phyloP scores from a whole-genome alignment of 192 early-diverging fungal genomes.

The Entomortierella parvispora region DNA sequence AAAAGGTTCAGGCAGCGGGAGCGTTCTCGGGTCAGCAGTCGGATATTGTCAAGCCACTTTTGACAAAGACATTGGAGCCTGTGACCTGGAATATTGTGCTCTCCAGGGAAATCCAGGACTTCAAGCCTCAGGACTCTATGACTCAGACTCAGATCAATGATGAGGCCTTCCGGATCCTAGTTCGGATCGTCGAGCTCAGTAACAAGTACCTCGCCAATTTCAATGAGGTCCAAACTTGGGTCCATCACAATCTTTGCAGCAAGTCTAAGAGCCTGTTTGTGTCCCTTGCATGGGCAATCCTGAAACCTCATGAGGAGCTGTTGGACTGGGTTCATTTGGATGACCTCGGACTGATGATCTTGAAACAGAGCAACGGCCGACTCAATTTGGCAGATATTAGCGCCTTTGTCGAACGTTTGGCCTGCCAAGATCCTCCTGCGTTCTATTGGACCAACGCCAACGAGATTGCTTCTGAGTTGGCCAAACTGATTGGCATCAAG shows the following conservation, averaged over 20 bases:
- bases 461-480: background rate
- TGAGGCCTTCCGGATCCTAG: constrained; percentile 14
- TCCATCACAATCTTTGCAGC: background rate
- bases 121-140: constrained; percentile 22
- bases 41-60: constrained; percentile 21
- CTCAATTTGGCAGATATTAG: constrained; percentile 18
- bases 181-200: constrained; percentile 28
- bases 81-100: constrained; percentile 29
- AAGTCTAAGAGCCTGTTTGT: constrained; percentile 5
- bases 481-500: background rate
- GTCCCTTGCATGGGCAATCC: constrained; percentile 8
- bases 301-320: constrained; percentile 27
- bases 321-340: constrained; percentile 40
- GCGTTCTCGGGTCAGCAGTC: constrained; percentile 16
- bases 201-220: constrained; percentile 15
- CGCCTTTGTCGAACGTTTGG: constrained; percentile 21
- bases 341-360: background rate
- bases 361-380: background rate
- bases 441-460: constrained; percentile 30
- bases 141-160: constrained; percentile 24
- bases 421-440: constrained; percentile 5
- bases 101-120: constrained; percentile 20
- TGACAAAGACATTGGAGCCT: constrained; percentile 29
- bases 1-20: constrained; percentile 2
- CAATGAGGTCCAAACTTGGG: background rate